Conservation (phyloP, 2,329 filamentous ascomycete genomes). For the Pseudocercospora cruenta region DNA sequence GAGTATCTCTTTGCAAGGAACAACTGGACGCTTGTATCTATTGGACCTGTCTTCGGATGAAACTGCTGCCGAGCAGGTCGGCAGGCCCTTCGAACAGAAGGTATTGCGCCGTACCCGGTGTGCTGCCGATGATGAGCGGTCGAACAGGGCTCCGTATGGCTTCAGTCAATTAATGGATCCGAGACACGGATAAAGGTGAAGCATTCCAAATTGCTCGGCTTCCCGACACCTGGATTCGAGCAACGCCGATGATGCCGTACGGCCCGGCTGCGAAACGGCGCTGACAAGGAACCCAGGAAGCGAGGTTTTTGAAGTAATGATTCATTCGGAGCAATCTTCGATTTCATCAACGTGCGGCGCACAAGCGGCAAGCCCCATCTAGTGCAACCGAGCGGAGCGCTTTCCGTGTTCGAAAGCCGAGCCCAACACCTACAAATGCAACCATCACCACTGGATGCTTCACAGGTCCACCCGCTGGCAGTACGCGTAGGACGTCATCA, state of each 20-base stretch:
- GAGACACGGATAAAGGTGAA: neutral
- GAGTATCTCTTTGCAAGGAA: neutral
- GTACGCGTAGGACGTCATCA: neutral
- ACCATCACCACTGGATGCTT: neutral
- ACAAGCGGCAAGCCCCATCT: neutral
- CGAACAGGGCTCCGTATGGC: neutral
- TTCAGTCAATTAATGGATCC: neutral
- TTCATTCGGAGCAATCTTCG: neutral
- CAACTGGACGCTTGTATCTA: neutral
- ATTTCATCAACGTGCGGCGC: conserved; percentile 10
- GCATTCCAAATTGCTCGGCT: conserved; percentile 7
- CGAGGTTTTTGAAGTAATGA: neutral
- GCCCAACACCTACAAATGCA: neutral
- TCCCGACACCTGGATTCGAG: neutral
- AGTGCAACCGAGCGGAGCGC: neutral
- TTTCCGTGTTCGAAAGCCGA: neutral
- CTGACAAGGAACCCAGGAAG: neutral
- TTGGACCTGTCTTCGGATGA: neutral
- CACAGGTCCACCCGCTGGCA: neutral
- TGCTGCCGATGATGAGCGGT: neutral
- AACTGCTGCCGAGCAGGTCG: neutral
- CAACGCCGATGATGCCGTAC: neutral
- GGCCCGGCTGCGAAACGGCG: neutral
- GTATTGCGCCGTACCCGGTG: neutral
- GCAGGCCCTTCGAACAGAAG: neutral